Evolutionary conservation across 768 basidiomycete genomes (phyloP), one percentile per base, ranked within the genome.

Genomic region (Xerocomellus amylosporus): DNA sequence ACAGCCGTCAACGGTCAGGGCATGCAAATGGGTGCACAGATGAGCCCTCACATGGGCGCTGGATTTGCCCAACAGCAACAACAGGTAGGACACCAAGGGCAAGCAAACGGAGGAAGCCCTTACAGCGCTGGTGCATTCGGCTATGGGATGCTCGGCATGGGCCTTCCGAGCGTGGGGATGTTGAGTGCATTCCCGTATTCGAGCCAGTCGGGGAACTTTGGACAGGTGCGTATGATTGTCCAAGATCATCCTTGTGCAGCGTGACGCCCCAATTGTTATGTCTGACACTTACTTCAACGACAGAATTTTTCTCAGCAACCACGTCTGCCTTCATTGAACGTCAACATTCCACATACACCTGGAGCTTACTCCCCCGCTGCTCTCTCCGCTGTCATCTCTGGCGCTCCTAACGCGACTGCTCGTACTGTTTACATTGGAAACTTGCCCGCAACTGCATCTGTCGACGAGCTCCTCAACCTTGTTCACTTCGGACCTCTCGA

Each of bases 401-500:
- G 78, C 12, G 73, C 78, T 22, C 83, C 85, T 30, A 81, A 78
- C 54, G 70, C 73, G 15, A 81, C 82, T 1, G 90, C 89, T 9
- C 90, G 96, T 51, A 99, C 96, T 0, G 95, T 98, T 45, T 99
- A 98, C 70, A 87, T 99, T 50, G 96, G 97, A 58, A 96, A 97
- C 74, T 81, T 99, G 38, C 97, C 97, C 19, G 79, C 91, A 5
- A 93, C 92, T 24, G 96, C 96, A 0, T 94, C 93, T 17, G 95
- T 99, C 50, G 97, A 99, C 71, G 96, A 98, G 70, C 85, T 99
- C 14, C 86, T 99, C 65, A 97, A 94, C 69, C 87, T 98, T 60
- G 96, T 99, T 54, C 93, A 96, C 66, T 98, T 98, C 67, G 96
- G 96, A 4, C 96, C 97, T 0, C 86, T 98, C 61, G 96, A 98